Conservation (phyloP, 371 early-diverging fungal genomes). For the Capniomyces stellatus region DNA sequence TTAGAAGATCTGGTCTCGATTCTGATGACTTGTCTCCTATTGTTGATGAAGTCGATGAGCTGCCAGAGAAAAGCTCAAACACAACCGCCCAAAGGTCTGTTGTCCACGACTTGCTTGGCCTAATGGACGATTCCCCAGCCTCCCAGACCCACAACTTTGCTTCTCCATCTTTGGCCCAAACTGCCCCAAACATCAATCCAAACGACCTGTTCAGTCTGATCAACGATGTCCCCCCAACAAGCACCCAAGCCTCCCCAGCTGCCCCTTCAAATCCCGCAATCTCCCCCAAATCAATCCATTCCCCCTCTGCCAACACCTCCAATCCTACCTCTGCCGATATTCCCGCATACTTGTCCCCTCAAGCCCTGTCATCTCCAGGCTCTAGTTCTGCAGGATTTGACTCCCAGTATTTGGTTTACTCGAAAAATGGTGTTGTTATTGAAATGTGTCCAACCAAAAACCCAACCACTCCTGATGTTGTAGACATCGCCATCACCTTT, state of each 20-base stretch:
- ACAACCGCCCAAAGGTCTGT: slow-evolving; percentile 1
- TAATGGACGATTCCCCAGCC: slow-evolving; percentile 1
- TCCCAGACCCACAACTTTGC: slow-evolving; percentile 7
- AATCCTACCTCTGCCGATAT: neutral
- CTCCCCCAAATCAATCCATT: neutral
- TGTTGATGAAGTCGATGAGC: neutral
- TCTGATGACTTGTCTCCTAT: neutral
- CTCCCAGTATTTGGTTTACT: neutral
- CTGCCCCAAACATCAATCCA: neutral
- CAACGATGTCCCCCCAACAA: too few relatives aligned
- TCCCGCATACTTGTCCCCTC: neutral
- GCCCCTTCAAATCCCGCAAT: neutral
- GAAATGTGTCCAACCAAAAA: slow-evolving; percentile 11
- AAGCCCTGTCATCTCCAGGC: neutral
- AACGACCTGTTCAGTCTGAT: neutral
- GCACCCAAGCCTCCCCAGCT: too few relatives aligned
- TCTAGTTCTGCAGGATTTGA: neutral
- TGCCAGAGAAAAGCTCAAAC: neutral
- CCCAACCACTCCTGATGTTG: slow-evolving; percentile 33
- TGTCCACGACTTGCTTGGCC: slow-evolving; percentile 1
- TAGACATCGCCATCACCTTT: slow-evolving; percentile 52
- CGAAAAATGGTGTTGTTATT: neutral
- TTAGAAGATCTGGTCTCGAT: neutral
- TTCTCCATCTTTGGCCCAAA: neutral
- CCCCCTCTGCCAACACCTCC: neutral